Conservation (phyloP, 768 basidiomycete genomes). For the Mycena crocata region DNA sequence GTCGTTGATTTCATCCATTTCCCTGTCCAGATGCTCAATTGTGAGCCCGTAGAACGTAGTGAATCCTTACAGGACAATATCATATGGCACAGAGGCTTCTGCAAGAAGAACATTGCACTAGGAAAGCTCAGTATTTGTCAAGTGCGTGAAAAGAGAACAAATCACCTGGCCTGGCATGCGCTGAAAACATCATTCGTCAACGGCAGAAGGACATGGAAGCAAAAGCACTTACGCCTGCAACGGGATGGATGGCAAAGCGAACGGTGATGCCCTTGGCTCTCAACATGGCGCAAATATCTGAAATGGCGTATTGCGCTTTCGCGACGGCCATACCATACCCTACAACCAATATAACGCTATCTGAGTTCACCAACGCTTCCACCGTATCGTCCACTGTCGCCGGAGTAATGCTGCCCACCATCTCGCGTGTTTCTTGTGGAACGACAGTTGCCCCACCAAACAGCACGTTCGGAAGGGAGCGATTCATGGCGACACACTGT, state of each 20-base stretch:
- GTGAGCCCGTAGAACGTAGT: background rate
- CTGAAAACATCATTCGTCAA: background rate
- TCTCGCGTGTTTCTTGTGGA: constrained; percentile 71
- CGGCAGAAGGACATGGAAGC: background rate
- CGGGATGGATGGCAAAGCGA: constrained; percentile 89
- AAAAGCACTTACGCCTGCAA: constrained; percentile 66
- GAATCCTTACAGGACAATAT: constrained; percentile 48
- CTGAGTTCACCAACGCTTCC: constrained; percentile 81
- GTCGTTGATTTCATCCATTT: constrained; percentile 96
- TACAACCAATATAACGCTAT: constrained; percentile 82
- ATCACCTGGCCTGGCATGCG: constrained; percentile 76
- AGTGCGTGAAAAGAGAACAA: background rate
- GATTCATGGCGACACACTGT: constrained; percentile 94
- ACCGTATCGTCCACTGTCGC: constrained; percentile 86
- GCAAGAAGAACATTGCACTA: constrained; percentile 94
- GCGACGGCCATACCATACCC: constrained; percentile 92
- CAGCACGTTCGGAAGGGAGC: constrained; percentile 85
- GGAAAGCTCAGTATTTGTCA: background rate
- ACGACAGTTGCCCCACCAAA: constrained; percentile 85
- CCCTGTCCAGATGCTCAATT: constrained; percentile 56
- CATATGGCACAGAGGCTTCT: constrained; percentile 91
- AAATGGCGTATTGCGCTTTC: constrained; percentile 85
- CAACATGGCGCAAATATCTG: constrained; percentile 81
- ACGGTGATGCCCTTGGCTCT: constrained; percentile 82
- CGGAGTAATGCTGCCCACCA: constrained; percentile 85